Percentiles rank a stretch among this genome's conserved stretches.
Evolutionary conservation across 768 basidiomycete species (phyloP).

Genomic region (Mycena pura): DNA sequence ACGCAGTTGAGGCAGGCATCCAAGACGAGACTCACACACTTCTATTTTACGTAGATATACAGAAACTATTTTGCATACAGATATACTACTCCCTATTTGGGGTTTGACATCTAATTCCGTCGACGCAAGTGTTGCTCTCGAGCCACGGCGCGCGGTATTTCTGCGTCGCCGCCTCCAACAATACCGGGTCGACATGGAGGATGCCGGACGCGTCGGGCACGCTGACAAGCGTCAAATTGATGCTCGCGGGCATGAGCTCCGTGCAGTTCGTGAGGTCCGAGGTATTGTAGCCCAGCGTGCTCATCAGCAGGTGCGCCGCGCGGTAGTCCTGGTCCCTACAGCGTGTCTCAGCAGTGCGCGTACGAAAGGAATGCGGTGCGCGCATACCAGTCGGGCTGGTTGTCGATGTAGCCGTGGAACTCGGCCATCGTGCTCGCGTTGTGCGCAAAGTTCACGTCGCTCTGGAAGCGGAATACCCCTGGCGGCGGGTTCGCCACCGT

Average conservation of each 20-base stretch:
- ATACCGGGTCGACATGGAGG: slow-evolving; percentile 3
- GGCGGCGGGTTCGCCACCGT: not conserved
- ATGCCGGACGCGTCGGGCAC: not conserved
- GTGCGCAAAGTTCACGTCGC: slow-evolving; percentile 18
- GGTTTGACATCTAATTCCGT: too few species aligned
- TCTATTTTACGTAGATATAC: too few species aligned
- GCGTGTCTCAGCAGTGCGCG: not conserved
- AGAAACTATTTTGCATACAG: too few species aligned
- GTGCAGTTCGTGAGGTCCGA: slow-evolving; percentile 22
- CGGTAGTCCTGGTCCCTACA: slow-evolving; percentile 24
- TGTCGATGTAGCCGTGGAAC: slow-evolving; percentile 17
- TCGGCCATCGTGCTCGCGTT: slow-evolving; percentile 11
- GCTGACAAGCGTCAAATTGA: slow-evolving; percentile 14
- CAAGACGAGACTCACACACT: too few species aligned
- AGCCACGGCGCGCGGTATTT: slow-evolving; percentile 22
- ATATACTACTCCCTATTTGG: too few species aligned
- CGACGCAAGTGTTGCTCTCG: too few species aligned
- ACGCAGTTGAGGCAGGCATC: too few species aligned
- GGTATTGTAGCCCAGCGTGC: slow-evolving; percentile 10
- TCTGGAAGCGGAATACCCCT: slow-evolving; percentile 14
- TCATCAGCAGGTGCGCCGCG: slow-evolving; percentile 22
- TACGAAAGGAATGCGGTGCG: not conserved
- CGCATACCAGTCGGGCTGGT: slow-evolving; percentile 24
- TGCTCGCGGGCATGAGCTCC: slow-evolving; percentile 24
- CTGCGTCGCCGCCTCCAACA: slow-evolving; percentile 24